Percentiles rank a stretch among this genome's conserved stretches.
Evolutionary conservation across 2,329 filamentous ascomycete species (phyloP).

Genomic region (Alternaria tenuissima): DNA sequence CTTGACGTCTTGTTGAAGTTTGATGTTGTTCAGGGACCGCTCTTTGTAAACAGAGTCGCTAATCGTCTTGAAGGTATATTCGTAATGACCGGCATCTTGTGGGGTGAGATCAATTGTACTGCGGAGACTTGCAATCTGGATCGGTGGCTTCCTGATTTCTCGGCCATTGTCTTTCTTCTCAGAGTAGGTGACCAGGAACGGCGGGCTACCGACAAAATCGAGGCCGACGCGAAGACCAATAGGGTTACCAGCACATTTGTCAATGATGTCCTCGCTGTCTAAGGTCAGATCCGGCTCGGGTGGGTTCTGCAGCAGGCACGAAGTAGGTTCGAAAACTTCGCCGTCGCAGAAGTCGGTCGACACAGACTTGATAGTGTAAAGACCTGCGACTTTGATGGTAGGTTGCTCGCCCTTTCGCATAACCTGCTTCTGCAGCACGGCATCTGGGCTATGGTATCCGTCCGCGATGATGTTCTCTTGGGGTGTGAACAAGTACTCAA

Average conservation of each 20-base stretch:
- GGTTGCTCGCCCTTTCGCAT: slow-evolving; percentile 72
- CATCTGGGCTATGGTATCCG: slow-evolving; percentile 70
- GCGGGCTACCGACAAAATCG: slow-evolving; percentile 90
- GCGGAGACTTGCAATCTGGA: slow-evolving; percentile 70
- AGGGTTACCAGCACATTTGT: slow-evolving; percentile 94
- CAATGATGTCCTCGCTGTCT: slow-evolving; percentile 80
- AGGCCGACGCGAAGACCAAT: slow-evolving; percentile 89
- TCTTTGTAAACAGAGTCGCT: slow-evolving; percentile 82
- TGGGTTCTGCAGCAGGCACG: slow-evolving; percentile 91
- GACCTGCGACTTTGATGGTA: slow-evolving; percentile 76
- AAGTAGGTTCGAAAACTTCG: slow-evolving; percentile 90
- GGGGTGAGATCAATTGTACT: slow-evolving; percentile 88
- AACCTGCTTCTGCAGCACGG: slow-evolving; percentile 65
- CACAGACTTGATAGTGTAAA: slow-evolving; percentile 85
- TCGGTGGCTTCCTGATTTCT: slow-evolving; percentile 61
- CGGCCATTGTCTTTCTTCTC: slow-evolving; percentile 67
- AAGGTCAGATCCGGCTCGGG: slow-evolving; percentile 82
- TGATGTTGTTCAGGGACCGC: slow-evolving; percentile 60
- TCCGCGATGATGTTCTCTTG: slow-evolving; percentile 73
- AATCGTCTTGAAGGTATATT: slow-evolving; percentile 83
- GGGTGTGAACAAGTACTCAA: slow-evolving; percentile 85
- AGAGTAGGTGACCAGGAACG: slow-evolving; percentile 84
- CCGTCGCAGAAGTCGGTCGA: slow-evolving; percentile 83
- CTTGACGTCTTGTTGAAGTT: slow-evolving; percentile 88
- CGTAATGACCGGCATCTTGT: slow-evolving; percentile 80